Evolutionary conservation across 805 yeast species (phyloP).

Genomic region (Candida glaebosa): DNA sequence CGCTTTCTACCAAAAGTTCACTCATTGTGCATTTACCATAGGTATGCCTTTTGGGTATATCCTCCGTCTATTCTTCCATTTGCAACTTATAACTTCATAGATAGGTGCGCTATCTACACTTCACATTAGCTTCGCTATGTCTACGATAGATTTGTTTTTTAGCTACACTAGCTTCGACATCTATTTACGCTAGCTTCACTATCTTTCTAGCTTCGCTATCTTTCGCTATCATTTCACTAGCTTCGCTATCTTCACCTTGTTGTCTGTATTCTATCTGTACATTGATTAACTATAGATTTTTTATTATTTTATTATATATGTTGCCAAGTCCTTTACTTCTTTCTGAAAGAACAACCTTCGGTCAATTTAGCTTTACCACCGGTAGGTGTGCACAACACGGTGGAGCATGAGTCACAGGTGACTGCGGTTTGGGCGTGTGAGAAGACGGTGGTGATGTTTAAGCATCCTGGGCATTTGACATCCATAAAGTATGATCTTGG

Average conservation of each 20-base stretch:
- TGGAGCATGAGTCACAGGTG: conserved; percentile 97
- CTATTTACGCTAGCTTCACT: too few relatives aligned
- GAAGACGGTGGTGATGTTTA: conserved; percentile 98
- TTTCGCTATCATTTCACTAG: not conserved
- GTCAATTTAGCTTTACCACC: conserved; percentile 99
- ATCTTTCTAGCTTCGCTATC: not conserved
- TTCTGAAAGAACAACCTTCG: conserved; percentile 99
- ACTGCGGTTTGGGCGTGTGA: conserved; percentile 99
- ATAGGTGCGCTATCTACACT: too few relatives aligned
- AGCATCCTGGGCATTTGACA: conserved; percentile 99
- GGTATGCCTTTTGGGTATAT: too few relatives aligned
- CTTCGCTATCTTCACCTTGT: not conserved
- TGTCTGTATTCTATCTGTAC: not conserved
- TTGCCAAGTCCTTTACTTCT: conserved; percentile 60
- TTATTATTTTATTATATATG: conserved; percentile 1
- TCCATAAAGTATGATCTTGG: conserved; percentile 99
- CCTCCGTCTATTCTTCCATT: too few relatives aligned
- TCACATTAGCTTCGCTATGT: too few relatives aligned
- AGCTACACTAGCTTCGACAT: too few relatives aligned
- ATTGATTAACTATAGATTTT: conserved; percentile 2
- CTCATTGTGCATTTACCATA: too few relatives aligned
- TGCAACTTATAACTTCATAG: too few relatives aligned
- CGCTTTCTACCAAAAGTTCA: too few relatives aligned
- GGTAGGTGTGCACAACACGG: conserved; percentile 97
- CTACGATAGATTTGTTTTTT: too few relatives aligned